These are phyloP conservation scores for Draba incana DNA, from an alignment of 345 rosid species.

Conservation along the genomic window DNA sequence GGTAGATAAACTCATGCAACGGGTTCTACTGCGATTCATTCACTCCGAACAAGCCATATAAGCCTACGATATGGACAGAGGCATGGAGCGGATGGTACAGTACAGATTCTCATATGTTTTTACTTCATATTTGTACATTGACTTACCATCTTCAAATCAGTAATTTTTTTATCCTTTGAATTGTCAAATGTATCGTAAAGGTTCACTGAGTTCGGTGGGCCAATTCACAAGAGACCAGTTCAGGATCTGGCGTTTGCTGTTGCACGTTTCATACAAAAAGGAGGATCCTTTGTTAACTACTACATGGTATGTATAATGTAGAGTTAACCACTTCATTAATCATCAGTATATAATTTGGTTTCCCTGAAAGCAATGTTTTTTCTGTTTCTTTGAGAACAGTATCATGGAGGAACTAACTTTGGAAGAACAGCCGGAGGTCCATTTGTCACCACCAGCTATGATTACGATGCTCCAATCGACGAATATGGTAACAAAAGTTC, in stretches of 20 bases:
- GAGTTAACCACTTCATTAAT: constrained; percentile 1
- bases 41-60: constrained; percentile 92
- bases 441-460: constrained; percentile 95
- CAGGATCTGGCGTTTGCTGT: constrained; percentile 97
- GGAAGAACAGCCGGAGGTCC: constrained; percentile 99
- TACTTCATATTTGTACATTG: constrained; percentile 14
- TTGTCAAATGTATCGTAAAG: constrained; percentile 44
- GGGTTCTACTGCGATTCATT: constrained; percentile 98
- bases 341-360: not conserved
- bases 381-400: constrained; percentile 55
- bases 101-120: constrained; percentile 39
- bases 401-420: constrained; percentile 98
- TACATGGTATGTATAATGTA: constrained; percentile 76
- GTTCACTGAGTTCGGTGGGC: constrained; percentile 96
- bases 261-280: constrained; percentile 93
- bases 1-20: constrained; percentile 96
- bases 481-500: constrained; percentile 69
- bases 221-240: constrained; percentile 90
- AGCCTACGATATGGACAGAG: constrained; percentile 97
- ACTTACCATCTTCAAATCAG: constrained; percentile 20
- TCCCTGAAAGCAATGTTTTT: constrained; percentile 9
- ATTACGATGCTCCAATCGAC: constrained; percentile 95
- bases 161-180: constrained; percentile 16
- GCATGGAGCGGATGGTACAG: constrained; percentile 99
- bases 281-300: constrained; percentile 95